phyloP scores from a whole-genome alignment of 129 eudicot species.

The Dittrichia graveolens region DNA sequence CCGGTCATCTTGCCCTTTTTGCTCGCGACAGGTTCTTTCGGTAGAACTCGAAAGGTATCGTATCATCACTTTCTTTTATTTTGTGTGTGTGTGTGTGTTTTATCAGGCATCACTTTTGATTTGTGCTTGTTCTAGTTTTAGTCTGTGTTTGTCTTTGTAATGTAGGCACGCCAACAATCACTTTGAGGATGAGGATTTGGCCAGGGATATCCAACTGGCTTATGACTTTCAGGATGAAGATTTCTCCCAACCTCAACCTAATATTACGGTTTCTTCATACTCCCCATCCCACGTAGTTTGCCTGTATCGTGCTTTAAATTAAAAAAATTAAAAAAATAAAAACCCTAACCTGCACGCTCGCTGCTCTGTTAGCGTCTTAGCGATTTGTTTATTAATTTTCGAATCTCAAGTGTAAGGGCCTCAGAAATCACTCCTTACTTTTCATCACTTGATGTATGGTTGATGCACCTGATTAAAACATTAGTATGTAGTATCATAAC shows the following conservation, averaged over 20 bases:
- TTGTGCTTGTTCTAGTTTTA: neutral
- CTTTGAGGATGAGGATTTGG: constrained; percentile 62
- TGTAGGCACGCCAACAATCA: constrained; percentile 83
- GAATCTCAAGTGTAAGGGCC: too few species aligned
- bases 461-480: too few species aligned
- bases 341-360: too few species aligned
- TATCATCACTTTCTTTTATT: too few species aligned
- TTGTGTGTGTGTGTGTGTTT: neutral
- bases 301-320: too few species aligned
- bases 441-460: too few species aligned
- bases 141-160: neutral
- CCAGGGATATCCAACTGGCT: constrained; percentile 46
- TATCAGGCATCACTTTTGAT: neutral
- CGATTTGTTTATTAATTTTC: too few species aligned
- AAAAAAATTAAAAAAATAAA: too few species aligned
- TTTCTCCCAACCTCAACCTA: neutral
- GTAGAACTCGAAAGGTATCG: constrained; percentile 57
- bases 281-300: neutral
- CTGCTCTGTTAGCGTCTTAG: too few species aligned
- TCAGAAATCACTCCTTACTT: too few species aligned
- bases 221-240: constrained; percentile 22
- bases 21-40: constrained; percentile 42
- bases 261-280: neutral
- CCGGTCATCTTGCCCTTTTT: constrained; percentile 61
- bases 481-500: too few species aligned